Conservation (phyloP, 2,329 filamentous ascomycete genomes). For the Epichloe gansuensis region DNA sequence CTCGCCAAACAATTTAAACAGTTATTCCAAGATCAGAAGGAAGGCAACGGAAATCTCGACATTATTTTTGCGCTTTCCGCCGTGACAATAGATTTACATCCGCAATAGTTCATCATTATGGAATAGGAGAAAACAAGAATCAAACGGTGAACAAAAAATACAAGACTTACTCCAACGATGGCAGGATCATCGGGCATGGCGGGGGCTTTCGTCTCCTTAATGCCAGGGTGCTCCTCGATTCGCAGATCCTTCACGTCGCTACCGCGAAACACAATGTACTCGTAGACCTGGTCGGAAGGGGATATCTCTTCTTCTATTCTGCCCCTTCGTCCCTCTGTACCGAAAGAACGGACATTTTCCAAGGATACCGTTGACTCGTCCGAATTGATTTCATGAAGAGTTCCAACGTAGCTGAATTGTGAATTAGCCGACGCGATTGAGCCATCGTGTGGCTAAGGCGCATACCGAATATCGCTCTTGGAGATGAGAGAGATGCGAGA, state of each 20-base stretch:
- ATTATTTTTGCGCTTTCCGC: conserved; percentile 89
- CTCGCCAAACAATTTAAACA: conserved; percentile 7
- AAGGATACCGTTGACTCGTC: conserved; percentile 93
- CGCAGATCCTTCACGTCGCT: conserved; percentile 97
- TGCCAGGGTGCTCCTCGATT: conserved; percentile 70
- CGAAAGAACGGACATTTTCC: conserved; percentile 88
- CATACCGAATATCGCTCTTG: conserved; percentile 91
- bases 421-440: conserved; percentile 19
- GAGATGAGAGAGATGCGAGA: conserved; percentile 94
- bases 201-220: conserved; percentile 61
- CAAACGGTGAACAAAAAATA: background rate
- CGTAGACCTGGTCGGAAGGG: conserved; percentile 79
- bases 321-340: conserved; percentile 78
- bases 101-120: conserved; percentile 86
- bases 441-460: conserved; percentile 11
- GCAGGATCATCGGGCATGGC: conserved; percentile 87
- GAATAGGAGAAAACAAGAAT: conserved; percentile 13
- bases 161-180: conserved; percentile 80
- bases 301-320: conserved; percentile 71
- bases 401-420: conserved; percentile 71
- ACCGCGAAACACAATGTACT: conserved; percentile 96
- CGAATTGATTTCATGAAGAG: conserved; percentile 94
- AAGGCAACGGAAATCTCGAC: conserved; percentile 99
- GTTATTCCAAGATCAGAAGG: conserved; percentile 63
- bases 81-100: conserved; percentile 78